Conservation (phyloP, 1,139 yeast species). For the Blastobotrys capitulatus region DNA sequence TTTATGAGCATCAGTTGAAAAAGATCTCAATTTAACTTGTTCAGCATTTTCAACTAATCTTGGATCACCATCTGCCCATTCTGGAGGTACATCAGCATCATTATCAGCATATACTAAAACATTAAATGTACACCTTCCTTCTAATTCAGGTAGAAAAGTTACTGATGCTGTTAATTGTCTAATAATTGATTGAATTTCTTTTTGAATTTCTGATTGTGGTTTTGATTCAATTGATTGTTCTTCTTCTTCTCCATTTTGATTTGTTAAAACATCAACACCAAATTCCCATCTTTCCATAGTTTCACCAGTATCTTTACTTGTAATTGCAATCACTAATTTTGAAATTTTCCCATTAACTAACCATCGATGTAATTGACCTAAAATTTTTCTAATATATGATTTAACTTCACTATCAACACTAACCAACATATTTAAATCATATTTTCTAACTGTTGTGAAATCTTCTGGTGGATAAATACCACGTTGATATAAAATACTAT, state of each 20-base stretch:
- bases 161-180: slow-evolving; percentile 88
- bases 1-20: slow-evolving; percentile 62
- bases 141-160: slow-evolving; percentile 72
- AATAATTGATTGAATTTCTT: slow-evolving; percentile 76
- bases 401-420: slow-evolving; percentile 75
- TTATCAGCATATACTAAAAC: slow-evolving; percentile 82
- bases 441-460: slow-evolving; percentile 71
- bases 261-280: slow-evolving; percentile 44
- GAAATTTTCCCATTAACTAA: slow-evolving; percentile 64
- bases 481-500: slow-evolving; percentile 78
- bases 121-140: slow-evolving; percentile 70
- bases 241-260: slow-evolving; percentile 10
- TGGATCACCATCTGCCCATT: slow-evolving; percentile 81
- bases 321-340: slow-evolving; percentile 64
- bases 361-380: slow-evolving; percentile 81
- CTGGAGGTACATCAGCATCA: slow-evolving; percentile 64
- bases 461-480: slow-evolving; percentile 91
- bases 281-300: slow-evolving; percentile 87
- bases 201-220: slow-evolving; percentile 51
- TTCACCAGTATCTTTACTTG: slow-evolving; percentile 61
- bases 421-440: slow-evolving; percentile 70
- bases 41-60: slow-evolving; percentile 55
- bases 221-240: slow-evolving; percentile 23
- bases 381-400: slow-evolving; percentile 59
- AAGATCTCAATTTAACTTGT: slow-evolving; percentile 62